Conservation (phyloP, 2,329 filamentous ascomycete genomes). For the Pezicula neosporulosa region DNA sequence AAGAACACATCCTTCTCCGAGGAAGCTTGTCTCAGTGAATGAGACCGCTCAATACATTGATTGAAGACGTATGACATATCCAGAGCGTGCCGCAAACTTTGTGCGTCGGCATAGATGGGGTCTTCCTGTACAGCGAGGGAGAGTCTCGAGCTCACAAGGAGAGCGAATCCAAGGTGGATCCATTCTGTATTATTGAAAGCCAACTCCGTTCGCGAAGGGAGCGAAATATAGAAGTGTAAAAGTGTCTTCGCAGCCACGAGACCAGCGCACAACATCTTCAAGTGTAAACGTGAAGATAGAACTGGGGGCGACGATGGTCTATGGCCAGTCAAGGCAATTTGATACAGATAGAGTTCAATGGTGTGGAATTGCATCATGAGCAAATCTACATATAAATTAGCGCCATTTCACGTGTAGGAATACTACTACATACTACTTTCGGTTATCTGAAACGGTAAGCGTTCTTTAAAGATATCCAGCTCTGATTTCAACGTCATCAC, state of each 20-base stretch:
- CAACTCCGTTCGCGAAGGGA: conserved; percentile 32
- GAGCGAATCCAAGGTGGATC: conserved; percentile 34
- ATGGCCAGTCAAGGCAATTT: conserved; percentile 32
- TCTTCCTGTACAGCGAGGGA: neutral
- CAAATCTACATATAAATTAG: conserved; percentile 22
- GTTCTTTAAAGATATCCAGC: conserved; percentile 28
- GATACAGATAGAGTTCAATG: conserved; percentile 35
- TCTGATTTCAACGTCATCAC: conserved; percentile 25
- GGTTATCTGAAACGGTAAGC: conserved; percentile 23
- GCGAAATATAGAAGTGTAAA: conserved; percentile 28
- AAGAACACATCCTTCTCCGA: no score
- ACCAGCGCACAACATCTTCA: conserved; percentile 11
- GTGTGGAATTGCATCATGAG: conserved; percentile 36
- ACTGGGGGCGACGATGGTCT: conserved; percentile 8
- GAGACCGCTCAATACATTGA: no score
- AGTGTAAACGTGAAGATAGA: neutral
- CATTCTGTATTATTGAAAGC: conserved; percentile 35
- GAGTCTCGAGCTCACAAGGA: conserved; percentile 7
- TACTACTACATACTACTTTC: conserved; percentile 26
- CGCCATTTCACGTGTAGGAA: neutral
- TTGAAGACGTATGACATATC: no score
- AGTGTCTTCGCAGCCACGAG: conserved; percentile 22
- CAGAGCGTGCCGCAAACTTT: no score
- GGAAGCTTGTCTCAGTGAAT: no score
- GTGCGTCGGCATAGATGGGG: no score